A percentile compares a stretch with the other conserved stretches of the same genome.
These are phyloP conservation scores for Aureobasidium sp. DNA, from an alignment of 2,329 filamentous ascomycete species.

Conservation along the genomic window DNA sequence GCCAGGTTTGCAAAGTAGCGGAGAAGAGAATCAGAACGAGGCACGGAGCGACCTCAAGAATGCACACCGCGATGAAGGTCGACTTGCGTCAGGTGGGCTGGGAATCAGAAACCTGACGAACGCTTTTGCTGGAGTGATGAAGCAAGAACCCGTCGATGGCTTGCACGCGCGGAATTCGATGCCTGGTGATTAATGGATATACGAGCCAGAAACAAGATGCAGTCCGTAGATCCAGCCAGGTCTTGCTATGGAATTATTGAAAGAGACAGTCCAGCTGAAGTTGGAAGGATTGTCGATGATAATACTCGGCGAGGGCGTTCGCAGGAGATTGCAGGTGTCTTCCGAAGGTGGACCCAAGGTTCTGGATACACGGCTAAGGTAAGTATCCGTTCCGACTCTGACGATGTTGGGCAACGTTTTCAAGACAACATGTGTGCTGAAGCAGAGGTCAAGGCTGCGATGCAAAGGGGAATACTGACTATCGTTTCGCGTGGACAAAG, in stretches of 20 bases:
- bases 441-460: background rate
- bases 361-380: constrained; percentile 20
- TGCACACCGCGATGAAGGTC: constrained; percentile 27
- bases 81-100: constrained; percentile 16
- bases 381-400: constrained; percentile 10
- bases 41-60: constrained; percentile 20
- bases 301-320: constrained; percentile 29
- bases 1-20: constrained; percentile 25
- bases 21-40: constrained; percentile 12
- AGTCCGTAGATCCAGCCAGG: constrained; percentile 12
- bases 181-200: constrained; percentile 7
- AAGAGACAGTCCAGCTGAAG: constrained; percentile 15
- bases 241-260: constrained; percentile 18
- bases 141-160: constrained; percentile 28
- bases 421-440: constrained; percentile 14
- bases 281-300: constrained; percentile 23
- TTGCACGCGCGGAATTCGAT: constrained; percentile 10
- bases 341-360: constrained; percentile 26
- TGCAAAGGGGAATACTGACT: background rate
- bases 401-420: constrained; percentile 9
- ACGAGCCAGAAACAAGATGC: constrained; percentile 5
- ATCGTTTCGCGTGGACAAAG: constrained; percentile 16
- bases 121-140: constrained; percentile 21
- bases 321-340: constrained; percentile 33
- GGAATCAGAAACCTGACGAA: constrained; percentile 19